Base-by-base conservation (phyloP, 192 early-diverging fungal species). In the Coemansia asiatica region DNA sequence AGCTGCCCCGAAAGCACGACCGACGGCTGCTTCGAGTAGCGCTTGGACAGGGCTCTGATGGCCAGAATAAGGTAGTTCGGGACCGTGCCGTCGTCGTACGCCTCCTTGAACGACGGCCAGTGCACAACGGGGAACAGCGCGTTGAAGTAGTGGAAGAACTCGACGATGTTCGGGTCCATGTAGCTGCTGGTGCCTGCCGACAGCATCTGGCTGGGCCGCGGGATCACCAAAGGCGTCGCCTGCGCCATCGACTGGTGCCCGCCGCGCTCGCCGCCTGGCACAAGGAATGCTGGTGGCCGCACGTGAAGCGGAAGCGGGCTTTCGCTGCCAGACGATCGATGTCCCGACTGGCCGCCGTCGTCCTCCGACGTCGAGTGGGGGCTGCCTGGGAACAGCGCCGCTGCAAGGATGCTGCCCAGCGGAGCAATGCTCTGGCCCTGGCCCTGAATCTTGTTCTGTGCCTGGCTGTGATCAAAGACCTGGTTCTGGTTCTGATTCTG, bases 71-170 rank as follows among this genome's bases (percentile, higher is more conserved):
- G 50, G 71, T 81, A 81, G 63, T 81, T 81, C 33, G 79, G 79
- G 66, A 81, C 79, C 49, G 74, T 81, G 50, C 73, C 79, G 64
- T 81, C 79, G 57, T 81, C 79, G 58, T 81, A 81, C 27, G 79
- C 79, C 74, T 81, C 79, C 67, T 72, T 81, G 60, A 81, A 81
- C 12, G 79, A 81, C 49, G 79, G 79, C 79, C 79, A 81, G 67
- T 81, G 79, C 10, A 81, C 79, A 59, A 81, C 69, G 12, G 79
- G 79, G 49, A 76, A 81, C 61, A 81, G 61, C 16, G 73, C 79
- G 74, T 81, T 81, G 60, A 81, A 81, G 47, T 81, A 81, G 48
- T 81, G 74, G 74, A 81, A 81, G 58, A 76, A 81, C 49, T 81
- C 79, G 60, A 81, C 67, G 40, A 81, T 76, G 57, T 76, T 76